phyloP scores from a whole-genome alignment of 2,329 filamentous ascomycete species.

The Diaporthe longicolla region DNA sequence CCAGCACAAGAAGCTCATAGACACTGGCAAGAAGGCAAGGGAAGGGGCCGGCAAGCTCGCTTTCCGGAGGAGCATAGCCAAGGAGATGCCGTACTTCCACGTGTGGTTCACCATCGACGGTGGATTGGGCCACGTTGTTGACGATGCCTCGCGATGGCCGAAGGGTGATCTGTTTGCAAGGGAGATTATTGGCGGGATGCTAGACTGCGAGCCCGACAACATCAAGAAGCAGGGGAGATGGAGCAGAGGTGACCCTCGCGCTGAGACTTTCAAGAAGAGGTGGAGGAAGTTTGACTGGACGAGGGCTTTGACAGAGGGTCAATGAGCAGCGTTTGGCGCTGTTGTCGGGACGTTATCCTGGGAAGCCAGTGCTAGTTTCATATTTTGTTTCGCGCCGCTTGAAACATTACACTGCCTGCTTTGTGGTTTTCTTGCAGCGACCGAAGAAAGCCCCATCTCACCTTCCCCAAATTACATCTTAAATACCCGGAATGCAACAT shows the following conservation, averaged over 20 bases:
- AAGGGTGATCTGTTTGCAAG: constrained; percentile 92
- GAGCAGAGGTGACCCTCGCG: constrained; percentile 77
- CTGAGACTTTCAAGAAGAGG: constrained; percentile 83
- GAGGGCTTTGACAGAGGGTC: constrained; percentile 64
- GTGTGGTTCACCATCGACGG: constrained; percentile 96
- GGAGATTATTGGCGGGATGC: constrained; percentile 92
- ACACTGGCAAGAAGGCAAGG: constrained; percentile 78
- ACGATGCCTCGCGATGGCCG: constrained; percentile 89
- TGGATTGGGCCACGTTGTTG: constrained; percentile 91
- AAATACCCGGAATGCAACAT: too few species aligned
- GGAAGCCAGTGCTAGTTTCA: neutral
- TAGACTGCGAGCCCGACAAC: constrained; percentile 84
- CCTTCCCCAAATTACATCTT: accelerated
- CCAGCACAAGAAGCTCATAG: constrained; percentile 94
- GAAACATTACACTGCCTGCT: neutral
- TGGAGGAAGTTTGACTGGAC: constrained; percentile 97
- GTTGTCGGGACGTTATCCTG: neutral
- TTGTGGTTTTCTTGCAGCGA: neutral
- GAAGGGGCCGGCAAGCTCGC: constrained; percentile 82
- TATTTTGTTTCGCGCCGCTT: neutral
- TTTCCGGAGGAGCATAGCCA: constrained; percentile 86
- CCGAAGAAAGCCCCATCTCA: neutral
- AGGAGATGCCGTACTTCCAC: constrained; percentile 99
- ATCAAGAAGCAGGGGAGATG: constrained; percentile 93
- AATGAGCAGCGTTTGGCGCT: neutral